These are phyloP conservation scores for Mycena haematopus DNA, from an alignment of 768 basidiomycete genomes.

Conservation along the genomic window DNA sequence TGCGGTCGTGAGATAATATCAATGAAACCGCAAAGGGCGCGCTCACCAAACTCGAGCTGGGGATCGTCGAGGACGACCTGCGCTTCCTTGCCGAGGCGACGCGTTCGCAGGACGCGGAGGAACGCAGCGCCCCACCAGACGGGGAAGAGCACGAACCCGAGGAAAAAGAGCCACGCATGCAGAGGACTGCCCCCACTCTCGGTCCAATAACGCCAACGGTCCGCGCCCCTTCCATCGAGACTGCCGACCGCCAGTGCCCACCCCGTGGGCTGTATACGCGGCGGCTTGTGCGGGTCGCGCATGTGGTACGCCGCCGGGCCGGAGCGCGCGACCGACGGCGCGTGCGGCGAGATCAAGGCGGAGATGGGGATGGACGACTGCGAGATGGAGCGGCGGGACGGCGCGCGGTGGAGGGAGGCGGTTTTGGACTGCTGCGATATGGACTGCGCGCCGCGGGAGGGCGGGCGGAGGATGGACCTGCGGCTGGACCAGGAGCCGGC, in stretches of 20 bases:
- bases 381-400: constrained; percentile 28
- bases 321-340: constrained; percentile 53
- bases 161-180: constrained; percentile 62
- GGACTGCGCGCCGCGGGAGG: constrained; percentile 21
- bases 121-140: constrained; percentile 60
- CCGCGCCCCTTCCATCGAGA: constrained; percentile 45
- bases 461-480: constrained; percentile 13
- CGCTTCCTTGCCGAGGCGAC: constrained; percentile 51
- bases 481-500: constrained; percentile 28
- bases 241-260: constrained; percentile 48
- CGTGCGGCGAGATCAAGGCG: constrained; percentile 54
- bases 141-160: constrained; percentile 60
- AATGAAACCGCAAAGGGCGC: not conserved
- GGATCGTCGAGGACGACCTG: constrained; percentile 58
- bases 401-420: constrained; percentile 23
- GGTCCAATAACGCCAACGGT: constrained; percentile 27
- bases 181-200: constrained; percentile 40
- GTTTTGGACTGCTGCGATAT: constrained; percentile 21
- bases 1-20: constrained; percentile 27
- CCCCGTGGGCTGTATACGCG: constrained; percentile 47
- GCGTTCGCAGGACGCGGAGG: constrained; percentile 48
- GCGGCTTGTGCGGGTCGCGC: constrained; percentile 56
- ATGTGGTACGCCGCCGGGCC: constrained; percentile 50
- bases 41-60: constrained; percentile 60
- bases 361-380: constrained; percentile 30